Conservation (phyloP, 169 alveolate genomes). For the Eimeria tenella region DNA sequence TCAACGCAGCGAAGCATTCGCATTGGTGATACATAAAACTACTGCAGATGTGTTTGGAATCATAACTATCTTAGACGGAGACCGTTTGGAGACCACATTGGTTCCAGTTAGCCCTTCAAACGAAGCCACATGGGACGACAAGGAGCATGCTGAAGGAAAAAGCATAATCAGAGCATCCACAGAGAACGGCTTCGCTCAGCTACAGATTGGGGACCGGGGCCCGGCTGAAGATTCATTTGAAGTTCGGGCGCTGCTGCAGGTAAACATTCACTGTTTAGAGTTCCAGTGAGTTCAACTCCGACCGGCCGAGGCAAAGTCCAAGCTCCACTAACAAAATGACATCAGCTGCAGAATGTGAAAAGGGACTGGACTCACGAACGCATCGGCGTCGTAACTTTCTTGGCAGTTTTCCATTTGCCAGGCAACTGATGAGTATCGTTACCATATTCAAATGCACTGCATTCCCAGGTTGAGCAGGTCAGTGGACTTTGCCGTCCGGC, state of each 20-base stretch:
- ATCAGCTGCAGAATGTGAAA: too few relatives aligned
- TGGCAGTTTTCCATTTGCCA: too few relatives aligned
- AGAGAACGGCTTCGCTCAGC: neutral
- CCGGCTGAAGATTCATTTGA: slow-evolving; percentile 31
- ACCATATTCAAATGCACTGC: neutral
- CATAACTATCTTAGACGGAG: neutral
- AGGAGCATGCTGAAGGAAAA: slow-evolving; percentile 1
- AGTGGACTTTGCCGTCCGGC: slow-evolving; percentile 70
- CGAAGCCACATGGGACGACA: neutral
- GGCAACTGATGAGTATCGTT: neutral
- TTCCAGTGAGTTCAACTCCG: too few relatives aligned
- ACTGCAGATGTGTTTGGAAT: too few relatives aligned
- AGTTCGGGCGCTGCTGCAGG: slow-evolving; percentile 59
- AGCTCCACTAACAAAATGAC: too few relatives aligned
- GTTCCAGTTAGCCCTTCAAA: neutral
- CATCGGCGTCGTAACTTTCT: too few relatives aligned
- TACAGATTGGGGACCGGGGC: neutral
- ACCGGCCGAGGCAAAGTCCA: too few relatives aligned
- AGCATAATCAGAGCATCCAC: neutral
- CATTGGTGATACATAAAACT: too few relatives aligned
- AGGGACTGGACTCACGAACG: too few relatives aligned
- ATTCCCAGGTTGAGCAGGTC: slow-evolving; percentile 40
- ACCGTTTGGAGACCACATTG: slow-evolving; percentile 23
- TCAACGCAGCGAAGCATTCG: too few relatives aligned
- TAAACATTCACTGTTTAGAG: neutral